Conservation (phyloP, 305 asterid species). For the Fraxinus greggii region DNA sequence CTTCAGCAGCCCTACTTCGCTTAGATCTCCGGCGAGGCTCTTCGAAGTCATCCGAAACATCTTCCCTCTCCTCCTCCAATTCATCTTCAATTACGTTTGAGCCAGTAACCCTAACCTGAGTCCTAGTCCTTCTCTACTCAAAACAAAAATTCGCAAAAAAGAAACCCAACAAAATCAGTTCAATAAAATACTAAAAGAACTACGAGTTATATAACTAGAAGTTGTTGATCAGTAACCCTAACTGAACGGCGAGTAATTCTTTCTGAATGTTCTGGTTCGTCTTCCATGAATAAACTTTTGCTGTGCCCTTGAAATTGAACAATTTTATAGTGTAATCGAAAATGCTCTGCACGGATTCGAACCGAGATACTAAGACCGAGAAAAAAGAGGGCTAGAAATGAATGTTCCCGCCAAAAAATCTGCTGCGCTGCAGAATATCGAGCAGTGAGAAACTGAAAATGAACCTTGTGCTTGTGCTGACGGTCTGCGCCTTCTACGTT, state of each 20-base stretch:
- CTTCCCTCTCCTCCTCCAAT: slow-evolving; percentile 74
- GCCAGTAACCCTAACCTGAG: slow-evolving; percentile 49
- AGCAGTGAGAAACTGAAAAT: not conserved
- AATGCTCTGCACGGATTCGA: not conserved
- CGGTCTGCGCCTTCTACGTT: not conserved
- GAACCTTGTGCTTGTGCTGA: not conserved
- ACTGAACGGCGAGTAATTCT: slow-evolving; percentile 73
- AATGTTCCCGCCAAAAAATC: slow-evolving; percentile 39
- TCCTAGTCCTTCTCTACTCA: slow-evolving; percentile 77
- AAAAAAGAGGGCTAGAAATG: not conserved
- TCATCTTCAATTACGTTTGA: slow-evolving; percentile 37
- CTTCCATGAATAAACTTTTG: slow-evolving; percentile 50
- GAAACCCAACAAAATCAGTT: slow-evolving; percentile 26
- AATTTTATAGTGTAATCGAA: not conserved
- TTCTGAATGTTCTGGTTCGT: slow-evolving; percentile 56
- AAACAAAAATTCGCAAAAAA: slow-evolving; percentile 9
- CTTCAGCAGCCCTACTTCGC: slow-evolving; percentile 58
- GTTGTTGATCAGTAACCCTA: slow-evolving; percentile 24
- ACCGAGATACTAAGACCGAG: not conserved
- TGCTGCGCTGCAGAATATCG: not conserved
- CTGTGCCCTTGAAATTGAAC: not conserved
- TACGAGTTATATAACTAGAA: not conserved
- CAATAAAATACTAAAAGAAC: not conserved
- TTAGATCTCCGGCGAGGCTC: slow-evolving; percentile 60
- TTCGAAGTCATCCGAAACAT: slow-evolving; percentile 72